Base-by-base conservation (phyloP, 2,329 filamentous ascomycete genomes). In the Alternaria triticimaculans region DNA sequence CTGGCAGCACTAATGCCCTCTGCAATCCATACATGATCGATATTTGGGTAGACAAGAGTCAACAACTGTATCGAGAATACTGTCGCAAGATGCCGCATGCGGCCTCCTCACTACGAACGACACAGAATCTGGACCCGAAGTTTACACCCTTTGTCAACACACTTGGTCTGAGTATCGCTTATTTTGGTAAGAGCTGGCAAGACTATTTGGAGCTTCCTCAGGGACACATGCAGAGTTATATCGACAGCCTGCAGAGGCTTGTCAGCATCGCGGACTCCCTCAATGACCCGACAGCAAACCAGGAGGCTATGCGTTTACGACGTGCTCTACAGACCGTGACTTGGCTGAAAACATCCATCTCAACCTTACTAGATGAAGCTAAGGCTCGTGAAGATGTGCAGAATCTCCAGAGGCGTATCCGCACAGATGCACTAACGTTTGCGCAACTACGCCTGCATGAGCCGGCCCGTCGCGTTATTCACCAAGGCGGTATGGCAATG, bases 181-280 rank as follows among this genome's bases (percentile, higher is more conserved):
- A 69, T 53, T 70, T 67, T 59, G 71, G 69, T 5, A 76, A 69
- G 57, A 64, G 61, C n/a, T 77, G 75, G 74, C 68, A 75, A 58
- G 72, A 77, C 18, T 75, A 72, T 55, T 45, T 77, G 5, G 61
- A 46, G 20, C 51, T 77, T 46, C 76, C 76, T 0, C 28, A 71
- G 11, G 25, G 58, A 11, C 74, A 78, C 33, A 58, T 78, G 4
- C 64, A 73, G 30, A 30, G 67, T 1, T 77, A 74, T 45, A 48
- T 68, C 14, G 61, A 66, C 9, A 71, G 54, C 9, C 30, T 76
- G 5, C 55, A 66, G 20, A 65, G 55, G 15, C 60, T 77, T 5
- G 25, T 67, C 12, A 49, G 57, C 11, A 44, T 68, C 4, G 64
- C 61, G 9, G 49, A 58, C 11, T 49, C 51, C 2, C 21, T 66